A percentile compares a stretch with the other conserved stretches of the same genome.
Conservation (phyloP, 1,284 basidiomycete genomes). For the Cystobasidium sp. region DNA sequence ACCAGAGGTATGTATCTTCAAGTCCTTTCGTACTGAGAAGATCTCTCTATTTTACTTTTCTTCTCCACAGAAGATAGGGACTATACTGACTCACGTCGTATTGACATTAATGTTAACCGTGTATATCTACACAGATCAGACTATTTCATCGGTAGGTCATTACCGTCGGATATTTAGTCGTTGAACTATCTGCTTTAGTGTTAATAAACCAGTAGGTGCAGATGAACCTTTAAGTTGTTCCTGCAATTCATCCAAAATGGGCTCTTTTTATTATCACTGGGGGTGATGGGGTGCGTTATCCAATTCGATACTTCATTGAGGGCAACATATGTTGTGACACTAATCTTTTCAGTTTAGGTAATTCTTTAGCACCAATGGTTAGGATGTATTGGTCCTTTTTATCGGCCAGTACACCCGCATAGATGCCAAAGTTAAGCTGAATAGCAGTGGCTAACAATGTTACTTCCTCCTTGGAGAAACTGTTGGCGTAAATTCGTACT, state of each 20-base stretch:
- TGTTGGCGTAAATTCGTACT: too few relatives aligned
- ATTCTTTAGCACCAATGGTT: too few relatives aligned
- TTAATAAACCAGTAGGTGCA: not conserved
- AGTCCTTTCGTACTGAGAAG: conserved; percentile 47
- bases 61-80: conserved; percentile 48
- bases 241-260: not conserved
- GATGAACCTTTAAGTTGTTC: not conserved
- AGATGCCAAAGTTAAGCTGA: too few relatives aligned
- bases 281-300: too few relatives aligned
- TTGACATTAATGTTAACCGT: not conserved
- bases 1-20: conserved; percentile 47
- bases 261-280: not conserved
- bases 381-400: too few relatives aligned
- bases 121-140: conserved; percentile 19
- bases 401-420: too few relatives aligned
- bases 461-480: too few relatives aligned
- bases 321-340: too few relatives aligned
- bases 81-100: conserved; percentile 47
- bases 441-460: too few relatives aligned
- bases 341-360: too few relatives aligned
- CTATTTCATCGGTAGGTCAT: conserved; percentile 19
- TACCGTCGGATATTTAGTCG: not conserved
- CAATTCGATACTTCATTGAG: too few relatives aligned
- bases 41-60: conserved; percentile 43
- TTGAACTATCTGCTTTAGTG: not conserved